Evolutionary conservation across 2,329 filamentous ascomycete species (phyloP), one percentile per base, ranked within the genome.

Genomic region (Periconia sp.): DNA sequence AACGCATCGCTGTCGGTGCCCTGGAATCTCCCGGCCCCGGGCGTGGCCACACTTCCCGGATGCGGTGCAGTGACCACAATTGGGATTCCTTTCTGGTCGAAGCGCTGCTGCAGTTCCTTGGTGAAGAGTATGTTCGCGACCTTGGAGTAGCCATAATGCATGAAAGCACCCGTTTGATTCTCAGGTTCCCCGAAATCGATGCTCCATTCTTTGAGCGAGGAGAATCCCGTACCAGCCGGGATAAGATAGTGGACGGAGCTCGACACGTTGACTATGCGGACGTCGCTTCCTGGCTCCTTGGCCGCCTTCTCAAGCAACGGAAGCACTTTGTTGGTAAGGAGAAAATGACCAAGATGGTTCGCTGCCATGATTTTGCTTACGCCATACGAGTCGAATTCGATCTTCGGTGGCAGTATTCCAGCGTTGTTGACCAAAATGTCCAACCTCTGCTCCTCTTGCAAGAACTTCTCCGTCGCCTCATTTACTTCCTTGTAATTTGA

Each of bases 121-220:
- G 71, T 60, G 50, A 71, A 75, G 1, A 77, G 64, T 4, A 77
- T 56, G 33, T 76, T 75, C 11, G 75, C 75, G 5, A 77, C 62
- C 48, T 78, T 78, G 40, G 60, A 66, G 39, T 73, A 69, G 1
- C 66, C 71, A 53, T 78, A 78, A 11, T 72, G 66, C 4, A 35
- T 46, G 30, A 54, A 65, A 9, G 52, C 49, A 5, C 46, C 47
- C 8, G 31, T 24, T 7, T 47, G 34, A 28, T 61, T 55, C 30
- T 53, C 34, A 28, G 54, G 21, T 28, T 9, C 41, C 8, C 61
- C 59, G 37, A 64, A 69, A 13, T 33, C 21, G 12, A 35, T 25
- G 13, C 59, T 44, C 46, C 68, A 63, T 11, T 59, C 61, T 21
- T 48, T 33, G 15, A 41, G n/a, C 7, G 40, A 23, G 13, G 33